These are phyloP conservation scores for Chaetothyriales sp. DNA, from an alignment of 2,329 filamentous ascomycete genomes.

Conservation along the genomic window DNA sequence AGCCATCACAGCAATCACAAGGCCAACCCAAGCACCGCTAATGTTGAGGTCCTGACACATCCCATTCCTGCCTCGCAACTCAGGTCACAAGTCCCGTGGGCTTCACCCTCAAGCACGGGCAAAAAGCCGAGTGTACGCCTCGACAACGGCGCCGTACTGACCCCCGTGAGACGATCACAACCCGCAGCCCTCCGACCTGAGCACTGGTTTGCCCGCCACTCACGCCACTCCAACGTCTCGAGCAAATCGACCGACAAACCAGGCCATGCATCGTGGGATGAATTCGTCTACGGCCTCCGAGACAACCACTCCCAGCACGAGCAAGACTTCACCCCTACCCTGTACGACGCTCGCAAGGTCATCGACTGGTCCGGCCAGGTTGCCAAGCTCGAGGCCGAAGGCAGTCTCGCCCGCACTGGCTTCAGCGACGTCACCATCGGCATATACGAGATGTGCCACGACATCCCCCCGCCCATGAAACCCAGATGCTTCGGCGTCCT, in stretches of 20 bases:
- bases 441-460: constrained; percentile 23
- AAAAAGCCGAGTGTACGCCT: background rate
- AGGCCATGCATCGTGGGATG: constrained; percentile 26
- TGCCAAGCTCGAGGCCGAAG: constrained; percentile 2
- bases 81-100: background rate
- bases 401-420: constrained; percentile 1
- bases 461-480: constrained; percentile 17
- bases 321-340: constrained; percentile 28
- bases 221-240: constrained; percentile 21
- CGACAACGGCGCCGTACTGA: background rate
- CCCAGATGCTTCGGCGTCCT: constrained; percentile 22
- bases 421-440: constrained; percentile 4
- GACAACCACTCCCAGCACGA: constrained; percentile 29
- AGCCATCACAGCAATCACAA: constrained; percentile 11
- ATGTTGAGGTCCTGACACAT: constrained; percentile 13
- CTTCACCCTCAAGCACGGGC: background rate
- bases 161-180: background rate
- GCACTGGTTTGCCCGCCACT: constrained; percentile 30
- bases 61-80: constrained; percentile 9
- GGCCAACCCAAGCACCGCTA: constrained; percentile 7
- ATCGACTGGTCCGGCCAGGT: constrained; percentile 19
- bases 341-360: constrained; percentile 20
- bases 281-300: constrained; percentile 27
- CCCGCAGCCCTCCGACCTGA: constrained; percentile 12
- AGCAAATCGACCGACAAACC: constrained; percentile 14